Evolutionary conservation across 73 alveolate genomes (phyloP).

Genomic region (Effrenium voratum): DNA sequence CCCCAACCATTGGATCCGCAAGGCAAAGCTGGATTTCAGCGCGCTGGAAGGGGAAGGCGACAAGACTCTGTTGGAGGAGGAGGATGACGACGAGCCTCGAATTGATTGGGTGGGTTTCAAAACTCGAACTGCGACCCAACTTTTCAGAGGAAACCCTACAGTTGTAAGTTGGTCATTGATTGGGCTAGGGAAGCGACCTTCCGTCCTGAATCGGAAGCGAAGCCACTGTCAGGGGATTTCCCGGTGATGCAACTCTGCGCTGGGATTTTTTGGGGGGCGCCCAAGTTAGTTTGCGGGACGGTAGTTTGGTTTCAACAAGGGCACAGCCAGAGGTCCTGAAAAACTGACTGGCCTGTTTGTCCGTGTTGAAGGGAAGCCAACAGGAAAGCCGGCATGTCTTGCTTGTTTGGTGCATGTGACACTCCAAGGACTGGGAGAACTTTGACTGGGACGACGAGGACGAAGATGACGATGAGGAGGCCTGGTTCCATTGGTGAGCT

Average conservation of each 20-base stretch:
- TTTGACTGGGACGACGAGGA: slow-evolving; percentile 59
- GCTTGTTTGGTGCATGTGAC: no score
- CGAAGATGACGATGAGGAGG: slow-evolving; percentile 64
- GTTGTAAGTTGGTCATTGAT: no score
- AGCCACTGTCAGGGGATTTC: not conserved
- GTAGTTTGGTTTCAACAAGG: no score
- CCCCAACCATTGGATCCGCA: not conserved
- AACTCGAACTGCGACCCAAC: no score
- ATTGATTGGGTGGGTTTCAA: no score
- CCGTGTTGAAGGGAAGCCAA: no score
- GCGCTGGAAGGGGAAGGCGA: slow-evolving; percentile 83
- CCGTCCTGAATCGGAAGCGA: not conserved
- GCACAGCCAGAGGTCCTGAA: no score
- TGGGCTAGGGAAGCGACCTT: not conserved
- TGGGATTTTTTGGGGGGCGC: not conserved
- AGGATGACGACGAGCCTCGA: slow-evolving; percentile 34
- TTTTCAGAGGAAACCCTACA: no score
- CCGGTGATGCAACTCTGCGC: not conserved
- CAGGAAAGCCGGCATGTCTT: no score
- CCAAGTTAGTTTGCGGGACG: no score
- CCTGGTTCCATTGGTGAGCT: not conserved
- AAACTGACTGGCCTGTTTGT: no score
- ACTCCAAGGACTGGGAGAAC: slow-evolving; percentile 57
- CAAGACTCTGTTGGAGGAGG: slow-evolving; percentile 76
- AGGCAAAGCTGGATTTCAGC: slow-evolving; percentile 86